A percentile compares a stretch with the other conserved stretches of the same genome.
phyloP scores from a whole-genome alignment of 352 stramenopile species.

The Phytophthora tentaculata region DNA sequence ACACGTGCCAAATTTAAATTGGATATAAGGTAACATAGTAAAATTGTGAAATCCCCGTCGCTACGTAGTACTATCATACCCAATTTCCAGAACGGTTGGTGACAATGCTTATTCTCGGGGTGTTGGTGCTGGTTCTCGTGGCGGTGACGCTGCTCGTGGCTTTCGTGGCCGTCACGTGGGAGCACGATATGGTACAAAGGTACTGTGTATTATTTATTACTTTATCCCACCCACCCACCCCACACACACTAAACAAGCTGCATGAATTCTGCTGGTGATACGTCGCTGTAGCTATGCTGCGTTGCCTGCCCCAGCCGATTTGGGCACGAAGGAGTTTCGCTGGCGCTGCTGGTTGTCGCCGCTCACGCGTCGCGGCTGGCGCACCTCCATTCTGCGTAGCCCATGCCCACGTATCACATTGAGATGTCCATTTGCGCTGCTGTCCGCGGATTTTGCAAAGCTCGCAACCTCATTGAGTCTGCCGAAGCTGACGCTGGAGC shows the following conservation, averaged over 20 bases:
- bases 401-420: conserved; percentile 79
- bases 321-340: conserved; percentile 81
- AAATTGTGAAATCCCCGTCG: too few relatives aligned
- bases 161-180: conserved; percentile 79
- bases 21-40: too few relatives aligned
- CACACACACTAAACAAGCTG: neutral
- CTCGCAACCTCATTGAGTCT: conserved; percentile 81
- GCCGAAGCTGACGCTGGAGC: conserved; percentile 65
- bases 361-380: conserved; percentile 67
- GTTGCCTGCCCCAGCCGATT: conserved; percentile 69
- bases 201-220: neutral
- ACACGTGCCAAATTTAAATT: too few relatives aligned
- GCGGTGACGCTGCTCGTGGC: conserved; percentile 65
- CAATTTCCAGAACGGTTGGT: too few relatives aligned
- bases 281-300: conserved; percentile 49
- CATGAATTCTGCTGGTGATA: neutral
- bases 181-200: conserved; percentile 71
- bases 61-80: too few relatives aligned
- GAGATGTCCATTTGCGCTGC: conserved; percentile 70
- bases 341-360: conserved; percentile 77
- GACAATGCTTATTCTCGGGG: conserved; percentile 35
- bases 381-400: conserved; percentile 50
- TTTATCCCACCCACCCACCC: neutral
- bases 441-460: conserved; percentile 82
- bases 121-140: conserved; percentile 55